These are phyloP conservation scores for Fusarium ramigenum DNA, from an alignment of 2,329 filamentous ascomycete species.

Conservation along the genomic window DNA sequence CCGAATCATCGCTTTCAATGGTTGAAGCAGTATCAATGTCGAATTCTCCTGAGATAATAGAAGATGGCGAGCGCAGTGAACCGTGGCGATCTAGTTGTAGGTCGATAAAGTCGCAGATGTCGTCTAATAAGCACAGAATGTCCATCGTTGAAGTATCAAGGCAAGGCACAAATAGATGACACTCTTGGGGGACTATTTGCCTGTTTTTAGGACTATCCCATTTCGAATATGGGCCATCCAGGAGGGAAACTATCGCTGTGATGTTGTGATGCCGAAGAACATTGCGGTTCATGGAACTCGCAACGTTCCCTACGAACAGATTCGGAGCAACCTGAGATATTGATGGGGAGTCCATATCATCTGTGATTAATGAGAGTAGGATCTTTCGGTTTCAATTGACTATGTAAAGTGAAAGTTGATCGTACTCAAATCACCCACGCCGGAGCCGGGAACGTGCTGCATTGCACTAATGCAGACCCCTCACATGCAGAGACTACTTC, in stretches of 20 bases:
- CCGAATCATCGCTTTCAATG: constrained; percentile 4
- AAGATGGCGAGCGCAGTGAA: background rate
- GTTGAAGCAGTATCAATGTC: constrained; percentile 2
- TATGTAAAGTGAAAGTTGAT: background rate
- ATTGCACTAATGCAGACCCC: constrained; percentile 22
- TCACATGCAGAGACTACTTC: constrained; percentile 16
- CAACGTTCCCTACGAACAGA: constrained; percentile 39
- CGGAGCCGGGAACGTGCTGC: constrained; percentile 3
- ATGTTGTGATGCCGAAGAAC: constrained; percentile 36
- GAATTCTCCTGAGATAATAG: background rate
- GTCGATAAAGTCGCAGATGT: constrained; percentile 43
- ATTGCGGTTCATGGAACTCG: constrained; percentile 36
- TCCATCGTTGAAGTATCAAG: constrained; percentile 40
- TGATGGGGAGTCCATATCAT: constrained; percentile 32
- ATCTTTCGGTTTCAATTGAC: background rate
- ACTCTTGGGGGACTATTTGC: constrained; percentile 31
- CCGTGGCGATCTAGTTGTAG: constrained; percentile 11
- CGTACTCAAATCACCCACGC: background rate
- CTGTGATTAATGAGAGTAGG: background rate
- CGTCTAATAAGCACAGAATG: constrained; percentile 33
- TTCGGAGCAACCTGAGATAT: constrained; percentile 36
- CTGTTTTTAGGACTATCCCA: constrained; percentile 33
- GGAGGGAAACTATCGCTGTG: constrained; percentile 39
- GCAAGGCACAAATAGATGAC: constrained; percentile 40
- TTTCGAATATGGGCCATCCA: constrained; percentile 29